Percentiles rank a stretch among this genome's conserved stretches.
phyloP scores from a whole-genome alignment of 495 filamentous ascomycete genomes.

The Terfezia boudieri region DNA sequence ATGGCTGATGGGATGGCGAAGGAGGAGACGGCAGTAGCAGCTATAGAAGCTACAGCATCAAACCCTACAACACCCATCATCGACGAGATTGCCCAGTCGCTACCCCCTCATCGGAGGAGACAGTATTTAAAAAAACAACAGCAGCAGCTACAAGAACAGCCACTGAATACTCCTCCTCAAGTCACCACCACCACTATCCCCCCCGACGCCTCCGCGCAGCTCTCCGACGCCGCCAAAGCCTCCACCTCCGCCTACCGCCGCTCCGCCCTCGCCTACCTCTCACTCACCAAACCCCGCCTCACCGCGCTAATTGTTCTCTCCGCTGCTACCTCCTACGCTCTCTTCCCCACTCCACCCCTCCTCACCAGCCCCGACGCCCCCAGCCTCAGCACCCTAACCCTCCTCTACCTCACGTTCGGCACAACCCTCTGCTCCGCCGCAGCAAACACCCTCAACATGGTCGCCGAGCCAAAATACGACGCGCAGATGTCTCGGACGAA shows the following conservation, averaged over 20 bases:
- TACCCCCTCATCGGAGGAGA: conserved; percentile 12
- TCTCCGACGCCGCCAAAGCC: conserved; percentile 45
- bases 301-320: conserved; percentile 80
- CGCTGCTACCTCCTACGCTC: conserved; percentile 73
- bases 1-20: neutral
- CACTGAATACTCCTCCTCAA: neutral
- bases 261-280: conserved; percentile 60
- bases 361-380: conserved; percentile 52
- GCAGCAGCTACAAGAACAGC: neutral
- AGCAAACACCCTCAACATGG: conserved; percentile 93
- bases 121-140: neutral
- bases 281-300: conserved; percentile 82
- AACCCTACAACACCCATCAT: neutral
- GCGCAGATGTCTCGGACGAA: conserved; percentile 78
- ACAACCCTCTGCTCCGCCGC: conserved; percentile 67
- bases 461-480: conserved; percentile 76
- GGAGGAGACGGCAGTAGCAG: neutral
- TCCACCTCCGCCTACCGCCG: conserved; percentile 48
- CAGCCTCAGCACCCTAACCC: conserved; percentile 69
- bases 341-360: conserved; percentile 69
- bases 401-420: conserved; percentile 75
- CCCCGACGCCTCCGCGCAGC: conserved; percentile 60
- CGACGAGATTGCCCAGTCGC: neutral
- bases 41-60: neutral
- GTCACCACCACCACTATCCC: conserved; percentile 28